Conservation (phyloP, 805 yeast genomes). For the Ogataea populi-albae region DNA sequence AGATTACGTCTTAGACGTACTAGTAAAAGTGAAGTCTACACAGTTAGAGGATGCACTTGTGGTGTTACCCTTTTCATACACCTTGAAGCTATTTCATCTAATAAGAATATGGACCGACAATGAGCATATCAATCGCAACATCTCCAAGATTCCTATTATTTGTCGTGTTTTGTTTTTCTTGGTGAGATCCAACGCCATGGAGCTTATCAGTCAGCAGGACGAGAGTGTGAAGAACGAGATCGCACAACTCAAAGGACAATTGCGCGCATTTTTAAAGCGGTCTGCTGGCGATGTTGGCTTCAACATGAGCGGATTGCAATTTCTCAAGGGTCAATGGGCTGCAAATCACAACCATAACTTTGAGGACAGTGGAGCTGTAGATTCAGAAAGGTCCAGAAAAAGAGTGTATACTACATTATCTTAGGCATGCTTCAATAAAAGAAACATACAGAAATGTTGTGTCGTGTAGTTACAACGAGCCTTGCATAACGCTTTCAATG, state of each 20-base stretch:
- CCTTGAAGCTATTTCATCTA: slow-evolving; percentile 65
- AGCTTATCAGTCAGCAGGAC: slow-evolving; percentile 69
- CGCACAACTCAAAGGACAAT: slow-evolving; percentile 55
- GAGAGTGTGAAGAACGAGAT: slow-evolving; percentile 62
- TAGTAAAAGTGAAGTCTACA: slow-evolving; percentile 70
- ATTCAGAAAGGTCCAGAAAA: slow-evolving; percentile 54
- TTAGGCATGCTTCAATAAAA: too few relatives aligned
- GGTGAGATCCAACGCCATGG: slow-evolving; percentile 71
- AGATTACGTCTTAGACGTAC: slow-evolving; percentile 70
- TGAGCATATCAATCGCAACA: slow-evolving; percentile 41
- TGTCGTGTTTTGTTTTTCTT: slow-evolving; percentile 76
- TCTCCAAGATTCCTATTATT: slow-evolving; percentile 55
- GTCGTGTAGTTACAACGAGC: too few relatives aligned
- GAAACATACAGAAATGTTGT: too few relatives aligned
- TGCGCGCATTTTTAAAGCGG: slow-evolving; percentile 53
- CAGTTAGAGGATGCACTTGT: slow-evolving; percentile 91
- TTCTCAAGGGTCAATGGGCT: slow-evolving; percentile 74
- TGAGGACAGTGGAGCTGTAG: slow-evolving; percentile 62
- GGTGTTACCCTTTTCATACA: slow-evolving; percentile 86
- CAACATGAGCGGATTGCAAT: slow-evolving; percentile 80
- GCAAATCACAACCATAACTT: slow-evolving; percentile 70
- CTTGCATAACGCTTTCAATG: too few relatives aligned
- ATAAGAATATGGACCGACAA: slow-evolving; percentile 69
- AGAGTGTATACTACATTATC: slow-evolving; percentile 53
- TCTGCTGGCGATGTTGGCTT: slow-evolving; percentile 68